Base-by-base conservation (phyloP, 2,329 filamentous ascomycete species). In the Aspergillus fijiensis region DNA sequence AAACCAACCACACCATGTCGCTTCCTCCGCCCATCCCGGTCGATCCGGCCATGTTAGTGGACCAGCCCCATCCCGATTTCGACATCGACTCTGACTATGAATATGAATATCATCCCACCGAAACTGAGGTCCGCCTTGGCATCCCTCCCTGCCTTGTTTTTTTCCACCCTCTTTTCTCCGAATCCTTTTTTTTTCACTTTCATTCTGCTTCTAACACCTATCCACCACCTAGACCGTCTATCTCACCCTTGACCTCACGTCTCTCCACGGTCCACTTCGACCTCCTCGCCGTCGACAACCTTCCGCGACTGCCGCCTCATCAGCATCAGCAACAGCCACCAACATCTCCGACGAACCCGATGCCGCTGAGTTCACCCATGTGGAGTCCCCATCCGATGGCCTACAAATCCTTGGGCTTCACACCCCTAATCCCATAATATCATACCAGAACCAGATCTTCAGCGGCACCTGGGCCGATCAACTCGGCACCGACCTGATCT, bases 341-440 rank as follows among this genome's bases (percentile, higher is more conserved):
- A 51, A 55, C 53, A 45, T 68, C 61, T 52, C 62, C 11, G 63
- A 66, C 27, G 68, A 69, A 29, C 70, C 78, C 45, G 77, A 77
- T 27, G 69, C 72, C 52, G 76, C 79, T 56, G 62, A 74, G 55
- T 45, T 45, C 39, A 48, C 60, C 48, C 64, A 65, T 31, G 19
- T 27, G 53, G 60, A 60, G 45, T 60, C 62, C 50, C 60, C 60
- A 55, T 61, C 68, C 27, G 74, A 79, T 49, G 73, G 77, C 51
- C 84, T 96, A 5, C 92, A 96, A 70, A 88, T 97, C 54, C 81
- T 95, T n/a, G 92, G 91, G 29, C 82, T 97, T 3, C 89, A 96
- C 74, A 88, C 88, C 1, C 70, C 78, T 2, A 89, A 90, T 52
- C 94, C 94, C 0, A 79, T 96, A 29, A 83, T 96, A 60, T 89